Conservation (phyloP, 148 eudicot genomes). For the Rhododendron ovatum region DNA sequence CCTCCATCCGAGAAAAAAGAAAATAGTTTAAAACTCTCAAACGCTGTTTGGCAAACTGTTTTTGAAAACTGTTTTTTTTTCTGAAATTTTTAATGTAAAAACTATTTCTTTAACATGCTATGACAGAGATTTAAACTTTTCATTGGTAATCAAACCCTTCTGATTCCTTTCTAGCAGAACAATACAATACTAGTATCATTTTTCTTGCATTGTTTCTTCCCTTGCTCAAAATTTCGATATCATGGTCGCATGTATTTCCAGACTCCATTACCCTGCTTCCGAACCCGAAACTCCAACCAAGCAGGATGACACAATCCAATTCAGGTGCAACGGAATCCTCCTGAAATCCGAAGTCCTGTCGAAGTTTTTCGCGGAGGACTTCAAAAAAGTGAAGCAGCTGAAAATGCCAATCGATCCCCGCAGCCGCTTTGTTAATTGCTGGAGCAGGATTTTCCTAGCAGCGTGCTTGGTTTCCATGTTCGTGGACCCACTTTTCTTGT, state of each 20-base stretch:
- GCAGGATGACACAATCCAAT: background rate
- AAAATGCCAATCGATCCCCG: constrained; percentile 46
- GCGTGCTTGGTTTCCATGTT: constrained; percentile 50
- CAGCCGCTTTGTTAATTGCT: constrained; percentile 23
- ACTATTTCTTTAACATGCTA: background rate
- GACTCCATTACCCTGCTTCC: background rate
- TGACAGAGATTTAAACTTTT: background rate
- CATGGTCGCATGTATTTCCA: background rate
- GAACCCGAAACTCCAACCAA: background rate
- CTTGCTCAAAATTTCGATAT: background rate
- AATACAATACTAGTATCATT: background rate
- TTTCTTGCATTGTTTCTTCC: background rate
- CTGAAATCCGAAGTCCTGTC: constrained; percentile 42
- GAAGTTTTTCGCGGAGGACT: constrained; percentile 58
- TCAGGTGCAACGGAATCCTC: constrained; percentile 13
- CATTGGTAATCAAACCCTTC: background rate
- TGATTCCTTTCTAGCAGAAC: background rate
- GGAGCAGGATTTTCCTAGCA: constrained; percentile 49
- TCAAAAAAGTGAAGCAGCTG: constrained; percentile 30
- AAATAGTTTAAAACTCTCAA: background rate
- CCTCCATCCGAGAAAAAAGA: background rate
- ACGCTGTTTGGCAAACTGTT: background rate
- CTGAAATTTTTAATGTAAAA: background rate
- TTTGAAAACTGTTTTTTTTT: background rate
- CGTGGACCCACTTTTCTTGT: constrained; percentile 67